Base-by-base conservation (phyloP, 352 stramenopile genomes). In the Phytophthora hybrid region DNA sequence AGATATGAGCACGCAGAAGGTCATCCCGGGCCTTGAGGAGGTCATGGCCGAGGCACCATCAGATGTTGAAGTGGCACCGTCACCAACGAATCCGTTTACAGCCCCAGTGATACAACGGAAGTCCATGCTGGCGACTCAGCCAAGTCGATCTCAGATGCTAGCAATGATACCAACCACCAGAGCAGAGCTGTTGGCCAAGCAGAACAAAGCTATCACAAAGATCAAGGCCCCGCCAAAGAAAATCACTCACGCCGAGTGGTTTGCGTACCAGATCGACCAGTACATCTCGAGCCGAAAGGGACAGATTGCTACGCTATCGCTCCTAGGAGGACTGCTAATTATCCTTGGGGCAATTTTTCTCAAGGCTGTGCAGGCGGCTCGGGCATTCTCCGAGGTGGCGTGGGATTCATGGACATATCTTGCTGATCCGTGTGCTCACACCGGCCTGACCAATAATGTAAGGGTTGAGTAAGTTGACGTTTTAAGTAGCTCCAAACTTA, bases 341-440 rank as follows among this genome's bases (percentile, higher is more conserved):
- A 58, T 77, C 13, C 8, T 85, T 31, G 77, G 81, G 4, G 84
- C 81, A 0, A 79, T 79, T 16, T 67, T 91, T 1, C 49, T 93
- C 19, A 87, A 84, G 21, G 66, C 41, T 5, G 81, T 71, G 1
- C 69, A 82, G 9, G 81, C 77, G 14, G 64, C 41, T 0, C 29
- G 58, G 13, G n/a, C 46, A 7, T 88, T 91, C 11, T 13, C 46
- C 2, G 78, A 92, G 57, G 85, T 69, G 31, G 68, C 91, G 5
- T 93, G 85, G 87, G 66, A 90, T 34, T 74, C 82, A 3, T 94
- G 84, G 85, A 92, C 84, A 0, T 93, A 81, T 53, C 73, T 94
- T 9, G 82, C 80, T 0, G 87, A 93, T 31, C 10, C 87, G 2
- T 79, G 81, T 0, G 64, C 81, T 1, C 87, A 94, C 47, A 91